Percentiles rank a stretch among this genome's conserved stretches.
Evolutionary conservation across 2,329 filamentous ascomycete species (phyloP).

Genomic region (Aspergillus tubingensis): DNA sequence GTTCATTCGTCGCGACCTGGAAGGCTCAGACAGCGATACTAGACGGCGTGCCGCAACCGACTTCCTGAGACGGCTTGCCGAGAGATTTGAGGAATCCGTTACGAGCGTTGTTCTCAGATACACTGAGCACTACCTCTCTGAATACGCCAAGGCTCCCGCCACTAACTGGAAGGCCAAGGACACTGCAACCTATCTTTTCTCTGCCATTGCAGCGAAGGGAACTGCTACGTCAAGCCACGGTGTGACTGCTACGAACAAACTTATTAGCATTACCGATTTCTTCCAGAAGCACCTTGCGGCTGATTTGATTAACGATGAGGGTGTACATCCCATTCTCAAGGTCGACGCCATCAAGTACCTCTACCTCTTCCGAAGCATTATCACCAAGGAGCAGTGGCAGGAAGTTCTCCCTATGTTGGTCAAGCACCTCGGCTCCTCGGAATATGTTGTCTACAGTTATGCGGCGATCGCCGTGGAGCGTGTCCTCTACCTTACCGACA

Average conservation of each 20-base stretch:
- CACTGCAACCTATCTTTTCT: slow-evolving; percentile 94
- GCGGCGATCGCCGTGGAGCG: slow-evolving; percentile 96
- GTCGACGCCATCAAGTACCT: slow-evolving; percentile 98
- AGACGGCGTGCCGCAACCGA: slow-evolving; percentile 89
- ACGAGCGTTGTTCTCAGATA: slow-evolving; percentile 86
- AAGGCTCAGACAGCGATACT: slow-evolving; percentile 95
- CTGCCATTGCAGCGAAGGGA: slow-evolving; percentile 91
- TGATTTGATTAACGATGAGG: slow-evolving; percentile 73
- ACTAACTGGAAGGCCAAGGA: slow-evolving; percentile 96
- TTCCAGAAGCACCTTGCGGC: slow-evolving; percentile 89
- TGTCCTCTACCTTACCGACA: slow-evolving; percentile 79
- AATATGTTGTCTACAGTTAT: slow-evolving; percentile 98
- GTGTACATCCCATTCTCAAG: slow-evolving; percentile 81
- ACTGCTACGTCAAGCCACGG: slow-evolving; percentile 83
- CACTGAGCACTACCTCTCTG: slow-evolving; percentile 76
- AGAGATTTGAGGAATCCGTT: slow-evolving; percentile 82
- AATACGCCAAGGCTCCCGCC: slow-evolving; percentile 67
- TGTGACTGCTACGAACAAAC: slow-evolving; percentile 84
- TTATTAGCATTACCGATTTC: slow-evolving; percentile 88
- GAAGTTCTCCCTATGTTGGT: slow-evolving; percentile 86
- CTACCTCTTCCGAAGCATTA: slow-evolving; percentile 92
- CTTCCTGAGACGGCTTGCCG: slow-evolving; percentile 84
- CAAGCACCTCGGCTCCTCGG: slow-evolving; percentile 82
- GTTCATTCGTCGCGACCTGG: slow-evolving; percentile 91
- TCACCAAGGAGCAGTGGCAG: slow-evolving; percentile 90